Conservation (phyloP, 805 yeast species). For the Lachancea waltii region DNA sequence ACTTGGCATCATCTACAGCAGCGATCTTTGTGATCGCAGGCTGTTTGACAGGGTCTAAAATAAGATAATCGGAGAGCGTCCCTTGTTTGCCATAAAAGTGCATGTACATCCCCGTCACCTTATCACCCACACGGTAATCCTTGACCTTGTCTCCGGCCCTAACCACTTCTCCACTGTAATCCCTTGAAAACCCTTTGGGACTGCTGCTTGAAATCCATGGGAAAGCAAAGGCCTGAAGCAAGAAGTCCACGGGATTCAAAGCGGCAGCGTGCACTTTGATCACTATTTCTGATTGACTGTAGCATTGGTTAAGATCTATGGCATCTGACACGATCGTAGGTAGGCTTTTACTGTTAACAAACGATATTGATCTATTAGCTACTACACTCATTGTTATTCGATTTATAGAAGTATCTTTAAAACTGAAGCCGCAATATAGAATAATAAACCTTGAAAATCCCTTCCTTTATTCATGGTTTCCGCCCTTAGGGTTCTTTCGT, state of each 20-base stretch:
- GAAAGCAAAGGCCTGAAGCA: slow-evolving; percentile 15
- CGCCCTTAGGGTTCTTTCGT: too few relatives aligned
- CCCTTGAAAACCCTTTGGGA: slow-evolving; percentile 24
- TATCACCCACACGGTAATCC: slow-evolving; percentile 23
- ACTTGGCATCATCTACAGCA: slow-evolving; percentile 8
- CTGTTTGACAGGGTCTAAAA: slow-evolving; percentile 32
- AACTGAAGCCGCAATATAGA: too few relatives aligned
- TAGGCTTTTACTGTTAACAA: slow-evolving; percentile 17
- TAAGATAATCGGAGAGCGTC: slow-evolving; percentile 42
- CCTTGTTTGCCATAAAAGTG: slow-evolving; percentile 32
- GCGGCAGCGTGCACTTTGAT: slow-evolving; percentile 28
- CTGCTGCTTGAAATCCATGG: slow-evolving; percentile 6
- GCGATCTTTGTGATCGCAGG: slow-evolving; percentile 32
- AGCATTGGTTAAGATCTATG: slow-evolving; percentile 23
- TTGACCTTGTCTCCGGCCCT: slow-evolving; percentile 22
- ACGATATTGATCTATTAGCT: slow-evolving; percentile 23
- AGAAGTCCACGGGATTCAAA: slow-evolving; percentile 28
- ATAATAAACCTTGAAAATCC: too few relatives aligned
- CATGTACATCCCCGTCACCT: slow-evolving; percentile 23
- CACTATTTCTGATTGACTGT: slow-evolving; percentile 23
- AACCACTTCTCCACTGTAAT: slow-evolving; percentile 28
- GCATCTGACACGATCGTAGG: slow-evolving; percentile 15
- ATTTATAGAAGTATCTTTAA: too few relatives aligned
- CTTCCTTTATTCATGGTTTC: too few relatives aligned
- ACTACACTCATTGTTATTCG: slow-evolving; percentile 13